Base-by-base conservation (phyloP, 371 early-diverging fungal species). In the Mucor sp. region DNA sequence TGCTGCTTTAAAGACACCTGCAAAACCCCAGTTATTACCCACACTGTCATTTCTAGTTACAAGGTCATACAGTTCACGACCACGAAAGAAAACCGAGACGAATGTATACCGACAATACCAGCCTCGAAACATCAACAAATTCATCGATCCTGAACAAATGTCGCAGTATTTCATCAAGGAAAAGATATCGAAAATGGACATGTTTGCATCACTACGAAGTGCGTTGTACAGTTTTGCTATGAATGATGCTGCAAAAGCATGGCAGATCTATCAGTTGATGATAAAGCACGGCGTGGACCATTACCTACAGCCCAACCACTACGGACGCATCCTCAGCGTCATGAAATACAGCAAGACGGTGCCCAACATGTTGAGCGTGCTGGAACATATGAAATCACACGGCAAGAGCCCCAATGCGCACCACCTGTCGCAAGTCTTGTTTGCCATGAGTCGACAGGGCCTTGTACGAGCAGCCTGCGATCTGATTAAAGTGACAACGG, bases 201-300 rank as follows among this genome's bases (percentile, higher is more conserved):
- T 53, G 53, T 81, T 78, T 66, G 72, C 67, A 55, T 66, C 71
- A 28, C 55, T 81, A 25, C 58, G 79, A 39, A 62, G 69, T 14
- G 74, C 73, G 23, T 67, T 81, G 32, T 81, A 81, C 41, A 69
- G 72, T 53, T 68, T 65, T 39, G 53, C 58, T 25, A 62, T 62
- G 9, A 67, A 79, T 33, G 61, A 71, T 39, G 25, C 63, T 1
- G 64, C 65, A 9, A 55, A 68, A 25, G 75, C 80, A 30, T 83
- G 80, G 80, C 47, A 64, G 44, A 75, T 83, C 27, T 83, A 75
- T 41, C 44, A 75, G 30, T 60, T 48, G n/a, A 80, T 83, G 76
- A 43, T 69, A 12, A 50, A 74, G 33, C 64, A 63, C 19, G 32
- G 64, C 0, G 76, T 80, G 8, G 66, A 74, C 8, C 53, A 61